Conservation (phyloP, 345 rosid species). For the Bruguiera parviflora region DNA sequence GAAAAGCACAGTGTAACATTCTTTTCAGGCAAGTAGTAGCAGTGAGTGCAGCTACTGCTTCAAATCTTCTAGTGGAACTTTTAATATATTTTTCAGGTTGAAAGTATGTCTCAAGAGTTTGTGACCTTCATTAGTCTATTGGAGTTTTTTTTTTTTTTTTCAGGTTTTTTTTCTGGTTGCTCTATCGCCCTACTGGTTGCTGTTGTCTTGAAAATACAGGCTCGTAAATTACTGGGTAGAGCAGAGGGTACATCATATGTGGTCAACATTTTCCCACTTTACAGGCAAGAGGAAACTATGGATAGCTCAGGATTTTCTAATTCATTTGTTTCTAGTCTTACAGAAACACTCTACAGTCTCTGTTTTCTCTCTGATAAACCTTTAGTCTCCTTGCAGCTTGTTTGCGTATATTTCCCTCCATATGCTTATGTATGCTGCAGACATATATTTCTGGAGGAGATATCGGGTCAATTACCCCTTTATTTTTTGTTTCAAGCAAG, state of each 20-base stretch:
- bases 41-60: background rate
- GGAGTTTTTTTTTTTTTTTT: background rate
- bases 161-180: constrained; percentile 71
- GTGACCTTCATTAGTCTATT: background rate
- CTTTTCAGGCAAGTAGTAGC: constrained; percentile 44
- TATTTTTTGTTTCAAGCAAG: constrained; percentile 67
- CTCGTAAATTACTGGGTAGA: constrained; percentile 43
- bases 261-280: constrained; percentile 68
- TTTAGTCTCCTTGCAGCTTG: constrained; percentile 45
- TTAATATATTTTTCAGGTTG: background rate
- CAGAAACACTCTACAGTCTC: background rate
- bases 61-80: background rate
- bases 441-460: constrained; percentile 67
- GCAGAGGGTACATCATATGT: constrained; percentile 46
- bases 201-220: constrained; percentile 49
- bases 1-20: constrained; percentile 67
- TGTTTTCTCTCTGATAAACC: constrained; percentile 1
- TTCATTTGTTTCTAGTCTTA: background rate
- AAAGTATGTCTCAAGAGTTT: too few relatives aligned
- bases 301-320: constrained; percentile 5
- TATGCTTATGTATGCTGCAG: constrained; percentile 54
- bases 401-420: constrained; percentile 59
- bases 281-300: constrained; percentile 42
- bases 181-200: constrained; percentile 52
- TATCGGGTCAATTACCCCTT: constrained; percentile 65